phyloP scores from a whole-genome alignment of 2,329 filamentous ascomycete genomes.

The Pyricularia sp. region DNA sequence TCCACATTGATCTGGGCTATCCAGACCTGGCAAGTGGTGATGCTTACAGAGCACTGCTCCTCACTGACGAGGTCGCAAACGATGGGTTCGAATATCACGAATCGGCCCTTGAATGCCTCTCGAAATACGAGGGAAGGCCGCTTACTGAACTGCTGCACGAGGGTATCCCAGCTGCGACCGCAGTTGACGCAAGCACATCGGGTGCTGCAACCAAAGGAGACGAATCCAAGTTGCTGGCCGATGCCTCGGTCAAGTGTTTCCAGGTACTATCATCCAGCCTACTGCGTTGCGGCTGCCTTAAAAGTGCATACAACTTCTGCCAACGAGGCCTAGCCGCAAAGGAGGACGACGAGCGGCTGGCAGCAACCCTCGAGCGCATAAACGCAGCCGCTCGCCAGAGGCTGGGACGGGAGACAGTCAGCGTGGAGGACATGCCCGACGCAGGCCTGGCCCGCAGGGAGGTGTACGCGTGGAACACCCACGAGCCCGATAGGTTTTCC shows the following conservation, averaged over 20 bases:
- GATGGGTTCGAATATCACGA: conserved; percentile 79
- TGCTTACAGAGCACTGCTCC: conserved; percentile 80
- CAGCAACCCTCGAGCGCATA: conserved; percentile 44
- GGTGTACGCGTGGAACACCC: conserved; percentile 60
- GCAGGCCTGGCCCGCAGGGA: conserved; percentile 60
- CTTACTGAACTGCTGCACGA: conserved; percentile 33
- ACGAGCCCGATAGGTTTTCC: conserved; percentile 63
- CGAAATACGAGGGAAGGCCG: conserved; percentile 19
- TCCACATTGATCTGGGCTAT: conserved; percentile 69
- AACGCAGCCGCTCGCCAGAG: conserved; percentile 39
- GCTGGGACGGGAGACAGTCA: conserved; percentile 34
- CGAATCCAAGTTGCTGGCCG: conserved; percentile 34
- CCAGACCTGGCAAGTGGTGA: conserved; percentile 85
- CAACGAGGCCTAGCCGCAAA: conserved; percentile 47
- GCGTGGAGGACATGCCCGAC: conserved; percentile 53
- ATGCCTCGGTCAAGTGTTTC: conserved; percentile 47
- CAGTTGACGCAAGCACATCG: not conserved
- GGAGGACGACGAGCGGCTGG: conserved; percentile 45
- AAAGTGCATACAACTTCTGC: conserved; percentile 58
- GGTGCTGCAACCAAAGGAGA: conserved; percentile 15
- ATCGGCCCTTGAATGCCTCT: conserved; percentile 45
- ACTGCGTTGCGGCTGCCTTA: conserved; percentile 57
- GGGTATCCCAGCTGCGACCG: conserved; percentile 17
- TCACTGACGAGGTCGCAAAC: conserved; percentile 72
- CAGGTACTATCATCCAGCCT: conserved; percentile 49